Evolutionary conservation across 2,329 filamentous ascomycete species (phyloP), one percentile per base, ranked within the genome.

Genomic region (Diatrype stigma): DNA sequence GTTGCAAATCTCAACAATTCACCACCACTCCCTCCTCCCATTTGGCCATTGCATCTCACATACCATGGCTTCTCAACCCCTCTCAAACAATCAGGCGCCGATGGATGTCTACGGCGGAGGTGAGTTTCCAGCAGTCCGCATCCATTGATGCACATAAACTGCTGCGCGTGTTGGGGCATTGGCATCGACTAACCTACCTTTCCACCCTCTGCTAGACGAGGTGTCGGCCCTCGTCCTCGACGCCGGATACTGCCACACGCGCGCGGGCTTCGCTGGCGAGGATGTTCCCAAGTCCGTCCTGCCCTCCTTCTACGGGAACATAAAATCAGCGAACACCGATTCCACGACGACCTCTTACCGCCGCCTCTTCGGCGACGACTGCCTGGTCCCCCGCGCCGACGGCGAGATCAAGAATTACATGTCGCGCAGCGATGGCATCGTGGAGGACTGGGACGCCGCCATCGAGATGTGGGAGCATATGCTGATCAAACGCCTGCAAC

Each of bases 151-250:
- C 26, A 30, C 10, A 10, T 30, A 6, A 30, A 30, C 26, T 30
- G 26, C 26, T n/a, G n/a, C n/a, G n/a, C n/a, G n/a, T n/a, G 10
- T 30, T 30, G n/a, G n/a, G n/a, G n/a, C 26, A 30, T 30, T 30
- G 26, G 10, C 26, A 6, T 35, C 17, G 34, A 50, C 50, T 54
- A 51, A 62, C 51, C 23, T 10, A 6, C 6, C 26, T 30, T 6
- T 10, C 26, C 10, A 10, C 48, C 17, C 52, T 51, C 49, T 48
- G 52, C 51, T 63, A 96, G 94, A 99, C 77, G 94, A 99, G 76
- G 92, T 99, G 58, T 95, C 92, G 34, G 95, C 95, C 48, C 88
- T 99, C 61, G 90, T 99, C 35, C 89, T 99, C 66, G 94, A 99
- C 67, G 89, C 94, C 3, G 94, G 95, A 55, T 96, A 91, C 74